Conservation (phyloP, 306 rosid genomes). For the Leucaena leucocephala region DNA sequence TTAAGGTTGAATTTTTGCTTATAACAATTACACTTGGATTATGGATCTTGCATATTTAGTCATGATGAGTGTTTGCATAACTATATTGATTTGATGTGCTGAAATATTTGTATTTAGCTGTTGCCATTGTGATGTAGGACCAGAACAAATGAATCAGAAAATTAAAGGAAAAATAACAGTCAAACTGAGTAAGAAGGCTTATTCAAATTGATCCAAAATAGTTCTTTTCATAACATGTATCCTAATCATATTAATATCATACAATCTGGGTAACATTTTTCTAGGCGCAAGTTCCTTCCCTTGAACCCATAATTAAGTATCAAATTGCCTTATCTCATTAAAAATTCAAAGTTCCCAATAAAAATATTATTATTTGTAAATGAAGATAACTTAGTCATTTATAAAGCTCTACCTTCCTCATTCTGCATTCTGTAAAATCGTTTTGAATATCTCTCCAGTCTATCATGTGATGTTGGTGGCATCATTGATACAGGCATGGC, state of each 20-base stretch:
- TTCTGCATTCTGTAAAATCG: not conserved
- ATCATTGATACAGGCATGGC: conserved; percentile 70
- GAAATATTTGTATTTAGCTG: not conserved
- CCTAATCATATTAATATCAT: not conserved
- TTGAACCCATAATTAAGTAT: not conserved
- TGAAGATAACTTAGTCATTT: not conserved
- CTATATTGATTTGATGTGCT: not conserved
- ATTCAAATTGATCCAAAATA: not conserved
- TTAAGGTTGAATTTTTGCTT: not conserved
- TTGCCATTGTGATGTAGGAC: not conserved
- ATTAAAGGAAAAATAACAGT: not conserved
- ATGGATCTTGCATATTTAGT: not conserved
- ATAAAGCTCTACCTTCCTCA: not conserved
- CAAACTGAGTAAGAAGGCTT: not conserved
- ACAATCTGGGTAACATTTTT: not conserved
- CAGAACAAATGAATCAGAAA: not conserved
- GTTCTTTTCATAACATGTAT: not conserved
- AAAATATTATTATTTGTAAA: not conserved
- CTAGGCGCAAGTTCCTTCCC: not conserved
- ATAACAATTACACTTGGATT: not conserved
- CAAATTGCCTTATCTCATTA: not conserved
- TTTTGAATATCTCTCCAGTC: not conserved
- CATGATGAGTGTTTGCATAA: not conserved
- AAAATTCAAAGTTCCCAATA: not conserved
- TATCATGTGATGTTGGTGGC: conserved; percentile 16